These are phyloP conservation scores for Microthlaspi erraticum DNA, from an alignment of 345 rosid genomes.

Conservation along the genomic window DNA sequence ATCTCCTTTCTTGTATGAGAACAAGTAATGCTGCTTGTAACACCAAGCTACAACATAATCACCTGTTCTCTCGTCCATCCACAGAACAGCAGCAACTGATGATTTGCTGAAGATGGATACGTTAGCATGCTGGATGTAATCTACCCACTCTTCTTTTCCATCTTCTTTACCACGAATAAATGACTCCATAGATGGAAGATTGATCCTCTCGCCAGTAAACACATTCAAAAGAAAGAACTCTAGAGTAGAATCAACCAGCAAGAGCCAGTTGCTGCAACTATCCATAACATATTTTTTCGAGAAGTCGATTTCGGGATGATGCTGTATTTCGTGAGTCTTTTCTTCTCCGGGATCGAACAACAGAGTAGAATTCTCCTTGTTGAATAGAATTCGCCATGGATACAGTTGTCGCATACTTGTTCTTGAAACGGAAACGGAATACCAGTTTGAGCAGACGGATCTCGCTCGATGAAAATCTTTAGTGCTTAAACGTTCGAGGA, in stretches of 20 bases:
- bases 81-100: constrained; percentile 5
- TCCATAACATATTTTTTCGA: neutral
- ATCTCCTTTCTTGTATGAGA: constrained; percentile 12
- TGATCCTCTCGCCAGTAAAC: constrained; percentile 20
- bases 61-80: constrained; percentile 31
- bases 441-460: constrained; percentile 39
- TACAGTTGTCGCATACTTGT: constrained; percentile 33
- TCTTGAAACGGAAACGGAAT: constrained; percentile 18
- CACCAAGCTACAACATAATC: constrained; percentile 33
- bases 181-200: constrained; percentile 24
- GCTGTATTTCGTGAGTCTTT: neutral
- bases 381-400: constrained; percentile 28
- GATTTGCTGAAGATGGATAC: neutral
- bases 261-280: constrained; percentile 29
- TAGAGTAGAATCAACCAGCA: neutral
- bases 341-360: constrained; percentile 25
- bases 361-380: neutral
- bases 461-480: constrained; percentile 32
- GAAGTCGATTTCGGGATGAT: neutral
- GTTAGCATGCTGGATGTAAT: neutral
- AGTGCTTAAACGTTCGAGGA: constrained; percentile 21
- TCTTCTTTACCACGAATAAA: neutral
- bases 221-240: constrained; percentile 15
- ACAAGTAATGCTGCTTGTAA: constrained; percentile 13
- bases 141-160: neutral